Percentiles rank a stretch among this genome's conserved stretches.
These are phyloP conservation scores for Sicyos edulis DNA, from an alignment of 306 rosid genomes.

Conservation along the genomic window DNA sequence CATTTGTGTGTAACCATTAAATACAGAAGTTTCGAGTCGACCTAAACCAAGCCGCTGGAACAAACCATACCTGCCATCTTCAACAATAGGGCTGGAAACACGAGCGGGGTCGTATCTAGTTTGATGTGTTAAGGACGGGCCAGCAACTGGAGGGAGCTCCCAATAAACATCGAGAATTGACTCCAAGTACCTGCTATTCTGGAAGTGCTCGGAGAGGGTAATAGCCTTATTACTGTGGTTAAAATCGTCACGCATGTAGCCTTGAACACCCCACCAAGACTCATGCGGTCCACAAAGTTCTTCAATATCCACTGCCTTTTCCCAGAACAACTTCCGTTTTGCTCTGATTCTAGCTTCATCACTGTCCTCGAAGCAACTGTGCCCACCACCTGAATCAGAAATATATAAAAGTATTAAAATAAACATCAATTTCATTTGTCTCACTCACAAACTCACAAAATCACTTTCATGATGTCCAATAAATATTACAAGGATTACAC, in stretches of 20 bases:
- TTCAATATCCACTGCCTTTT: slow-evolving; percentile 69
- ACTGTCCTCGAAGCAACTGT: slow-evolving; percentile 90
- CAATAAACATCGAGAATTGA: slow-evolving; percentile 91
- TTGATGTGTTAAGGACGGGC: slow-evolving; percentile 98
- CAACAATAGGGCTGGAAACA: slow-evolving; percentile 62
- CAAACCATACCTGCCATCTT: slow-evolving; percentile 85
- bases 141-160: slow-evolving; percentile 98
- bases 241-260: slow-evolving; percentile 79
- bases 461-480: not conserved
- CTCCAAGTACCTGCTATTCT: slow-evolving; percentile 76
- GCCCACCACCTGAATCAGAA: slow-evolving; percentile 80
- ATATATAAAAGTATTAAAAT: slow-evolving; percentile 11
- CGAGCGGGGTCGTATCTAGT: slow-evolving; percentile 97
- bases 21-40: slow-evolving; percentile 65
- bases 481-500: not conserved
- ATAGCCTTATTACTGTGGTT: slow-evolving; percentile 72
- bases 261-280: slow-evolving; percentile 98
- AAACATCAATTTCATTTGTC: not conserved
- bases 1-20: slow-evolving; percentile 98
- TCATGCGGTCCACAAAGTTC: slow-evolving; percentile 94
- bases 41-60: slow-evolving; percentile 74
- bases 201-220: slow-evolving; percentile 61
- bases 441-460: not conserved
- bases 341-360: slow-evolving; percentile 91
- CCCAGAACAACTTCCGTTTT: slow-evolving; percentile 79